These are phyloP conservation scores for Trichothecium sympodiale DNA, from an alignment of 2,329 filamentous ascomycete genomes.

Conservation along the genomic window DNA sequence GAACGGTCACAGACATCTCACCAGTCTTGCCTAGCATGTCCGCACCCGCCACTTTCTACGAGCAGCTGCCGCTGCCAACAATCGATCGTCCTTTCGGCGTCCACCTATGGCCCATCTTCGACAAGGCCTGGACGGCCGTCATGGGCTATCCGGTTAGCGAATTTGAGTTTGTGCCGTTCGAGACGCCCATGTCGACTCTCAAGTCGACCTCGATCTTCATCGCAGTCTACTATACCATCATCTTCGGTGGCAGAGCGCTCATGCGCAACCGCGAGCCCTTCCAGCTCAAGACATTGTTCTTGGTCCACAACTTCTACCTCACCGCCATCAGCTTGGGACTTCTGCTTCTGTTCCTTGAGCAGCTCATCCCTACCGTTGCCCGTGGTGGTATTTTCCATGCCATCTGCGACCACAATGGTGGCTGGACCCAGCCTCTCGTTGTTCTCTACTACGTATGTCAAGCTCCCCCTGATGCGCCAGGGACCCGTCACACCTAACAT, in stretches of 20 bases:
- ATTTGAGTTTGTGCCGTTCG: constrained; percentile 71
- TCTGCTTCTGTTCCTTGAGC: constrained; percentile 78
- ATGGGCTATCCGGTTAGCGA: constrained; percentile 76
- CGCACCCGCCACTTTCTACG: constrained; percentile 34
- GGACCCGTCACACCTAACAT: constrained; percentile 21
- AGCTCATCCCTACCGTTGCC: constrained; percentile 73
- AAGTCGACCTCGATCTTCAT: constrained; percentile 73
- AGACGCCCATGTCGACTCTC: constrained; percentile 84
- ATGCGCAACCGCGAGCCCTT: constrained; percentile 82
- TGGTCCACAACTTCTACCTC: constrained; percentile 93
- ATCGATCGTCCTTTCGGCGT: constrained; percentile 89
- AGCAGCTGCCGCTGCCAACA: constrained; percentile 58
- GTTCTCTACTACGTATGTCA: constrained; percentile 86
- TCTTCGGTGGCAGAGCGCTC: constrained; percentile 82
- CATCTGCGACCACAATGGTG: constrained; percentile 71
- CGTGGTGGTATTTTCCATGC: constrained; percentile 77
- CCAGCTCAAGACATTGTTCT: constrained; percentile 81
- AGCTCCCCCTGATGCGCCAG: neutral
- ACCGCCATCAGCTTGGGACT: constrained; percentile 75
- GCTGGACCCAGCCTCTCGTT: constrained; percentile 89
- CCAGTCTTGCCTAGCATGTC: constrained; percentile 20
- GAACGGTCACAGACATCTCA: too few relatives aligned
- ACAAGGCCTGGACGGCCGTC: constrained; percentile 66
- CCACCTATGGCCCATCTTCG: constrained; percentile 88
- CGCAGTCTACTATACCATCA: constrained; percentile 80